Conservation (phyloP, 768 basidiomycete species). For the Russula brevipes region DNA sequence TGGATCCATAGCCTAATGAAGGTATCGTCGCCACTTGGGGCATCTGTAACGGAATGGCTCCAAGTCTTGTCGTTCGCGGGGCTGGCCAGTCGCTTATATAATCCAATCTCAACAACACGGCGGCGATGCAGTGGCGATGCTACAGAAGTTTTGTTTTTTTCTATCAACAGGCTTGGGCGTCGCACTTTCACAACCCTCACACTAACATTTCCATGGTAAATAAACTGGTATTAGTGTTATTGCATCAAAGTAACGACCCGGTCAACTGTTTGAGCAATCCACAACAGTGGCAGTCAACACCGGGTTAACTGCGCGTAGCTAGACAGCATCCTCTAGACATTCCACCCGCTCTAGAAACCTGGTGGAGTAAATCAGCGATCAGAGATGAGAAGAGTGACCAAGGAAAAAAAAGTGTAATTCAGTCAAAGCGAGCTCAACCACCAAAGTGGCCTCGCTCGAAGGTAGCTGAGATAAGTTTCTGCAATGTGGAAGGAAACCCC, state of each 20-base stretch:
- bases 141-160: too few species aligned
- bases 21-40: neutral
- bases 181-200: too few species aligned
- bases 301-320: neutral
- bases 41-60: neutral
- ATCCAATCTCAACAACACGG: too few species aligned
- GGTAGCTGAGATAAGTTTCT: conserved; percentile 90
- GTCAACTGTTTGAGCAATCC: neutral
- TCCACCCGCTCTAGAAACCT: neutral
- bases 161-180: too few species aligned
- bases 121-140: too few species aligned
- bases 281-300: neutral
- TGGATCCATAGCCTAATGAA: conserved; percentile 23
- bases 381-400: neutral
- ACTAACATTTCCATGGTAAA: too few species aligned
- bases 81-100: too few species aligned
- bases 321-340: too few species aligned
- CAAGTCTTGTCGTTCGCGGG: too few species aligned
- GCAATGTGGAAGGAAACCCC: conserved; percentile 58
- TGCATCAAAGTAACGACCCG: neutral
- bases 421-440: conserved; percentile 44
- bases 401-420: conserved; percentile 28
- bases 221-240: neutral
- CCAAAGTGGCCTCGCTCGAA: conserved; percentile 54
- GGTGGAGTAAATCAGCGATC: conserved; percentile 2